phyloP scores from a whole-genome alignment of 257 asterid species.

The Nicotiana paniculata region DNA sequence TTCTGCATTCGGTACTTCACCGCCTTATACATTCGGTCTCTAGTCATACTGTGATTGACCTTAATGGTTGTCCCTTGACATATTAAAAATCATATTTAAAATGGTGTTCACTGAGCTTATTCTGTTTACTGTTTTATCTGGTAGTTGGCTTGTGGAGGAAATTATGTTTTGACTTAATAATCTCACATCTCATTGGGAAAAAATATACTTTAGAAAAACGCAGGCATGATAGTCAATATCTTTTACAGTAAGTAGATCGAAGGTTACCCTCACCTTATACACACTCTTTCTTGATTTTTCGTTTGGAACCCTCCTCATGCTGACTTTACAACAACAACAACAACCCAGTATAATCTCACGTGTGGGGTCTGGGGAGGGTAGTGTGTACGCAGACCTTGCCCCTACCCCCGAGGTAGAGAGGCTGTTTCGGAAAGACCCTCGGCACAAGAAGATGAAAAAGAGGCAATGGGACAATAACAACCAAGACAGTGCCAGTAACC shows the following conservation, averaged over 20 bases:
- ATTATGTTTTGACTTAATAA: background rate
- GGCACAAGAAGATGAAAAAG: no score
- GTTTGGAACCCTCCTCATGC: background rate
- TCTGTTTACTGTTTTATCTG: background rate
- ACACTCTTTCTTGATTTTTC: background rate
- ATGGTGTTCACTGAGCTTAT: background rate
- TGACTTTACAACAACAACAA: background rate
- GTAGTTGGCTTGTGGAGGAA: background rate
- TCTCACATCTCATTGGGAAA: background rate
- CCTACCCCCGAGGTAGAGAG: no score
- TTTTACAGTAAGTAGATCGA: background rate
- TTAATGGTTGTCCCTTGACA: background rate
- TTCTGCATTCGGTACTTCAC: slow-evolving; percentile 64
- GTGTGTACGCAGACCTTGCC: no score
- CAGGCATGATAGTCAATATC: background rate
- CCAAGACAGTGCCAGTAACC: no score
- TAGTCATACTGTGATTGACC: background rate
- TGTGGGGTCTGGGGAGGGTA: no score
- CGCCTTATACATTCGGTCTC: background rate
- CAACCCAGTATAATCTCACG: no score
- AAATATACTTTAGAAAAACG: background rate
- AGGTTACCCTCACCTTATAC: background rate
- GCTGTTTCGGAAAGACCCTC: no score
- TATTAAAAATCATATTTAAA: background rate
- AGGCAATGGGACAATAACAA: no score